phyloP scores from a whole-genome alignment of 768 basidiomycete genomes.

The Boletellus emodensis region DNA sequence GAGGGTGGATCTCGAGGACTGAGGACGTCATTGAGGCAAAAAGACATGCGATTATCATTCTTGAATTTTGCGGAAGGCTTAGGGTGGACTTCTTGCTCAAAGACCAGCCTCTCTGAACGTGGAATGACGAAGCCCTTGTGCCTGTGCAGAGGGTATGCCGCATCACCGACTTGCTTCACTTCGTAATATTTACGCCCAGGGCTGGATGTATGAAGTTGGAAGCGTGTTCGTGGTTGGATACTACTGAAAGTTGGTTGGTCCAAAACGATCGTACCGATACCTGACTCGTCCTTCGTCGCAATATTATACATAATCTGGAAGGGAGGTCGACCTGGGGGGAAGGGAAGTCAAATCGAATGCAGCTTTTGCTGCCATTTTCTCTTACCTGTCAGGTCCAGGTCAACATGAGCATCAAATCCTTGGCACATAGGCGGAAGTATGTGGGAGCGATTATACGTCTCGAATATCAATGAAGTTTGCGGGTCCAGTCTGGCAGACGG shows the following conservation, averaged over 20 bases:
- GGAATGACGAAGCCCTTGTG: conserved; percentile 62
- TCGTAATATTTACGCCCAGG: conserved; percentile 86
- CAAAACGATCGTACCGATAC: conserved; percentile 65
- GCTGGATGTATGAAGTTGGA: conserved; percentile 74
- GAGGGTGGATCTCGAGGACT: conserved; percentile 48
- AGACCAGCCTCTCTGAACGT: conserved; percentile 61
- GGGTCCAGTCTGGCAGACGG: conserved; percentile 70
- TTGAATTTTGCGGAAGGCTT: conserved; percentile 81
- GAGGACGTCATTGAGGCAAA: conserved; percentile 72
- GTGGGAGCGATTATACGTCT: conserved; percentile 66
- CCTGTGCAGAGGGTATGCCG: conserved; percentile 74
- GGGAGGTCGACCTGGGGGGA: conserved; percentile 69
- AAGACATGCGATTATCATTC: conserved; percentile 59
- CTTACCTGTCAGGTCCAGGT: conserved; percentile 75
- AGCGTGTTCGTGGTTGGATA: conserved; percentile 73
- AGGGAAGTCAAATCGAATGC: background rate
- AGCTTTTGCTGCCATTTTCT: background rate
- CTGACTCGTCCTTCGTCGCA: conserved; percentile 61
- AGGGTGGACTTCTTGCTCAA: conserved; percentile 81
- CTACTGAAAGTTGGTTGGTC: conserved; percentile 82
- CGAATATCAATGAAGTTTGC: conserved; percentile 51
- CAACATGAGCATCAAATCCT: conserved; percentile 75
- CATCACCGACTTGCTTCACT: conserved; percentile 84
- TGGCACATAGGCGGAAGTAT: conserved; percentile 79
- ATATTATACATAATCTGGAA: conserved; percentile 93